Base-by-base conservation (phyloP, 2,329 filamentous ascomycete species). In the Phialocephala sp. region DNA sequence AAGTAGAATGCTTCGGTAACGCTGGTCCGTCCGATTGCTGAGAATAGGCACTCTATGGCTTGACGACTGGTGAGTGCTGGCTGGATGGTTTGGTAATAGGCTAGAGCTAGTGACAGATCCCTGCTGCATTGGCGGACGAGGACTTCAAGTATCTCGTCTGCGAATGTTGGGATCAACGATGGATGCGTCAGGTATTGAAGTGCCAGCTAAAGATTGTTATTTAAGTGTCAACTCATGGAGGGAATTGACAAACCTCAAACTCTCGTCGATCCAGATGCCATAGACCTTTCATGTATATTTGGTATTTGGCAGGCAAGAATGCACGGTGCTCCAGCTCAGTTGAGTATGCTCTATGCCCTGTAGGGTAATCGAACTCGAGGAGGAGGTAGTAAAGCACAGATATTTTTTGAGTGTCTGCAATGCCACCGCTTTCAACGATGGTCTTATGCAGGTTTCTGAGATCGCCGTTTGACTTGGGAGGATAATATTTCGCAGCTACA, bases 301-400 rank as follows among this genome's bases (percentile, higher is more conserved):
- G 87, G 77, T 94, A 96, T 71, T 89, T 92, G 63, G 84, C 83
- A 1, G 93, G 91, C 60, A 96, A 83, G 68, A 89, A 88, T 5
- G 87, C 88, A 27, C 80, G 80, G 50, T 79, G 78, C 18, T 89
- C 87, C 71, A 94, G 93, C 1, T 75, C 68, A 22, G 83, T 82
- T 1, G 88, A 82, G 8, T 81, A 73, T 41, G 85, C 82, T 20
- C 83, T 78, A 14, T 62, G 67, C 27, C 67, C 64, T 1, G 73
- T 75, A n/a, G 72, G 69, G 3, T 83, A 81, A 22, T 82, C 81
- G 74, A 90, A 86, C 76, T 96, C 92, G 73, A 92, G 89, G 2
- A 96, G 84, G 45, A 96, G 81, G 77, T 96, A 97, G 82, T 92
- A 96, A 69, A 96, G 83, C 57, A 95, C 84, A 20, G 92, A 92